phyloP scores from a whole-genome alignment of 169 alveolate genomes.

The Cryptosporidium ubiquitum region DNA sequence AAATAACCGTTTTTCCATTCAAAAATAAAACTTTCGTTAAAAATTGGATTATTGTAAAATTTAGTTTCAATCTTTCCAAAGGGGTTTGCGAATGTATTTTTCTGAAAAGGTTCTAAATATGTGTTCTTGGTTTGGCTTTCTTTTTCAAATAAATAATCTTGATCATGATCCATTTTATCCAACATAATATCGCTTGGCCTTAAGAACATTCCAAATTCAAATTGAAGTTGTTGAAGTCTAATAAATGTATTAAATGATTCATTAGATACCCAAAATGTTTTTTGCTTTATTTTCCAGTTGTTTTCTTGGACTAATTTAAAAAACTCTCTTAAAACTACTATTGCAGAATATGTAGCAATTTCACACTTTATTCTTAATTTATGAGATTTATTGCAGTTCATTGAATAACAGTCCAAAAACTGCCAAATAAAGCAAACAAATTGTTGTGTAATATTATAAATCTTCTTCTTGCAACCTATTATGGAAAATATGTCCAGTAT shows the following conservation, averaged over 20 bases:
- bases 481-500: slow-evolving; percentile 13
- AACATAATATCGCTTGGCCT: slow-evolving; percentile 67
- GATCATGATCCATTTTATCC: slow-evolving; percentile 27
- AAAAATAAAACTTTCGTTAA: background rate
- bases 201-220: slow-evolving; percentile 37
- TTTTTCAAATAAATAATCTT: background rate
- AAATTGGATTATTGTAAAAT: background rate
- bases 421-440: slow-evolving; percentile 68
- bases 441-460: slow-evolving; percentile 26
- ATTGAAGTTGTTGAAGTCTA: slow-evolving; percentile 35
- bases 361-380: slow-evolving; percentile 7
- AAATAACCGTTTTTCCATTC: slow-evolving; percentile 22
- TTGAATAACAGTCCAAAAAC: slow-evolving; percentile 23
- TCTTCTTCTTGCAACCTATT: background rate
- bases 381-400: background rate
- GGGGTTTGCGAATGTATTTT: background rate
- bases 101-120: background rate
- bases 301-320: slow-evolving; percentile 1
- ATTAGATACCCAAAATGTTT: slow-evolving; percentile 52
- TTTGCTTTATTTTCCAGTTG: background rate
- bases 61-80: background rate
- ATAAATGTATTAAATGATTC: slow-evolving; percentile 38
- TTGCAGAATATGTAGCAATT: slow-evolving; percentile 60
- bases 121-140: background rate
- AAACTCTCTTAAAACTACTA: slow-evolving; percentile 36